Percentiles rank a stretch among this genome's conserved stretches.
Evolutionary conservation across 768 basidiomycete species (phyloP).

Genomic region (Glaciozyma martinii): DNA sequence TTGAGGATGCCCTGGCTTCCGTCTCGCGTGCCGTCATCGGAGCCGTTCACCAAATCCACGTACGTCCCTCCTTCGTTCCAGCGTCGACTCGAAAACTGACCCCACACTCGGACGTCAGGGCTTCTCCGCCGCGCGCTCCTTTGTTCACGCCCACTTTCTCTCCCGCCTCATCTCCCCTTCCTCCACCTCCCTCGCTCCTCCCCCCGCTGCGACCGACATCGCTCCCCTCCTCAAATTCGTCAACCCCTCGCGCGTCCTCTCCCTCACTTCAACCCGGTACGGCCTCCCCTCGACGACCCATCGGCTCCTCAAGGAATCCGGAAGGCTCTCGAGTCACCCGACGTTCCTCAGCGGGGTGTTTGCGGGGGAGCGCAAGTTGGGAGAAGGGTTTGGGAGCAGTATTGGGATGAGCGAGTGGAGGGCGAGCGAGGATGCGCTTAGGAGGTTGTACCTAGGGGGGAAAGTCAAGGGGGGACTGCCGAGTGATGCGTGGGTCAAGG

Average conservation of each 20-base stretch:
- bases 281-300: conserved; percentile 39
- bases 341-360: conserved; percentile 94
- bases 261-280: conserved; percentile 63
- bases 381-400: conserved; percentile 88
- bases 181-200: conserved; percentile 79
- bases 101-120: conserved; percentile 35
- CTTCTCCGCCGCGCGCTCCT: conserved; percentile 72
- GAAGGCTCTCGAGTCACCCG: conserved; percentile 79
- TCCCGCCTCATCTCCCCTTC: conserved; percentile 64
- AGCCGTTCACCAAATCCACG: conserved; percentile 77
- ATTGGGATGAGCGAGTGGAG: conserved; percentile 91
- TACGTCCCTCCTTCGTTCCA: conserved; percentile 38
- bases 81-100: neutral
- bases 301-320: conserved; percentile 85
- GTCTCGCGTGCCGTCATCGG: conserved; percentile 79
- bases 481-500: conserved; percentile 10
- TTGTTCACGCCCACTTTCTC: conserved; percentile 82
- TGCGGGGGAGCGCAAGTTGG: conserved; percentile 68
- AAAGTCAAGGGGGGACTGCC: conserved; percentile 6
- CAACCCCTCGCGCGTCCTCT: conserved; percentile 68
- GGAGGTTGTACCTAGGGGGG: conserved; percentile 60
- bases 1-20: conserved; percentile 79
- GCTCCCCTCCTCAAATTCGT: conserved; percentile 67
- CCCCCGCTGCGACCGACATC: conserved; percentile 77
- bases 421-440: conserved; percentile 76